Base-by-base conservation (phyloP, 352 stramenopile genomes). In the Globisporangium radiosum region DNA sequence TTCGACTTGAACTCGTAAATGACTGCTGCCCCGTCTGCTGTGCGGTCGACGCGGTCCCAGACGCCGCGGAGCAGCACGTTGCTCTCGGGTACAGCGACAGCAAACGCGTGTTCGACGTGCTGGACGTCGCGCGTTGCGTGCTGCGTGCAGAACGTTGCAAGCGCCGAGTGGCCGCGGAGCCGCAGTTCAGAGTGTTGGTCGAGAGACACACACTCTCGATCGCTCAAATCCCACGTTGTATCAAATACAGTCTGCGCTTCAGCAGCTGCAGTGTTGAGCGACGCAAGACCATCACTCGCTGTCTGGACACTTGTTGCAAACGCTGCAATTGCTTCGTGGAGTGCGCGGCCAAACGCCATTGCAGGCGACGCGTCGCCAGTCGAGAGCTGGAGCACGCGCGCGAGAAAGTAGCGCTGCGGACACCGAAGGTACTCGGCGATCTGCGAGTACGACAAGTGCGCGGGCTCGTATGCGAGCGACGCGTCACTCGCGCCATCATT, bases 1-100 rank as follows among this genome's bases (percentile, higher is more conserved):
- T 92, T 92, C 10, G 85, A 87, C 63, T 94, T 94, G 69, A 92
- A 94, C 66, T 94, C 85, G 54, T 87, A 76, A 19, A 94, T 87
- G 9, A 91, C 61, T 2, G 77, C 61, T 11, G 77, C 62, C 5
- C 59, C 61, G 10, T 38, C 62, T 33, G 65, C 48, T 25, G 69
- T 58, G 15, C 44, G 54, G 36, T 94, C 85, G 38, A 94, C 75
- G 36, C 85, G 85, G 50, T 94, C 85, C 82, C 82, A 92, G 1
- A 94, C 76, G 1, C 85, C 85, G 37, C 72, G 73, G 17, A 94
- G 55, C 38, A 72, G 50, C 11, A 94, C 70, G 39, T 85, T 69
- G 0, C 71, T 75, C 57, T 76, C 60, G 37, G 67, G 70, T 1
- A 83, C 75, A 36, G 68, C 56, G 37, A 83, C 68, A 36, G 82